A percentile compares a stretch with the other conserved stretches of the same genome.
Conservation (phyloP, 768 basidiomycete genomes). For the Nidularia sp. region DNA sequence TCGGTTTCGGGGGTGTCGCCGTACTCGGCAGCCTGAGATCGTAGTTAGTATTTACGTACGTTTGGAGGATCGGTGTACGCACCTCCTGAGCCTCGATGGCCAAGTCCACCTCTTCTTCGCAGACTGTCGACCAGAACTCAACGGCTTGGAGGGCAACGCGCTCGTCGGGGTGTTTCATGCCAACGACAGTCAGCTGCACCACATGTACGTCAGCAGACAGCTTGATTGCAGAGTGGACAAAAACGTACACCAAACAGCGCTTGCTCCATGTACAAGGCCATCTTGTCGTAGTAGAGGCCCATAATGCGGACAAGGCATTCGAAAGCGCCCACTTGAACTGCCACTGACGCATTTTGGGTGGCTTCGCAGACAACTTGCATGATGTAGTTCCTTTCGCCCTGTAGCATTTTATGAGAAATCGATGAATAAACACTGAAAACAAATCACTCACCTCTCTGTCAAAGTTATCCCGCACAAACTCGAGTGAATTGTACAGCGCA, state of each 20-base stretch:
- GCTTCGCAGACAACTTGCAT: slow-evolving; percentile 99
- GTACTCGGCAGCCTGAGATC: slow-evolving; percentile 75
- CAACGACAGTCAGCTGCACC: slow-evolving; percentile 85
- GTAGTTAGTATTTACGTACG: slow-evolving; percentile 5
- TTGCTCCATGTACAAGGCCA: slow-evolving; percentile 99
- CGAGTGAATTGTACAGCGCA: slow-evolving; percentile 91
- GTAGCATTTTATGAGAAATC: slow-evolving; percentile 7
- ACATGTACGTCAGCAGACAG: slow-evolving; percentile 9
- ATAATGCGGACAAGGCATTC: slow-evolving; percentile 96
- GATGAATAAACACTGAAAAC: not conserved
- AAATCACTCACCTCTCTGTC: slow-evolving; percentile 78
- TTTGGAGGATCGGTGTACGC: slow-evolving; percentile 11
- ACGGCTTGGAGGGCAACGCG: slow-evolving; percentile 93
- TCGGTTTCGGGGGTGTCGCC: slow-evolving; percentile 83
- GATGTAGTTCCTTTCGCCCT: slow-evolving; percentile 99
- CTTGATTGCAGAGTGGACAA: slow-evolving; percentile 9
- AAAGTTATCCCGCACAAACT: slow-evolving; percentile 97
- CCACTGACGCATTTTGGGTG: slow-evolving; percentile 75
- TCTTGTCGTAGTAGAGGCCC: slow-evolving; percentile 98
- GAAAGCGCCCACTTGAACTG: slow-evolving; percentile 94
- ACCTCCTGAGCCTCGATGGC: slow-evolving; percentile 91
- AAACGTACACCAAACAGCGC: slow-evolving; percentile 89
- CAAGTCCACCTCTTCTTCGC: slow-evolving; percentile 94
- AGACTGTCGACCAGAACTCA: slow-evolving; percentile 99
- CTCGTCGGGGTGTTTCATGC: slow-evolving; percentile 94